Evolutionary conservation across 768 basidiomycete genomes (phyloP).

Genomic region (Mycena latifolia): DNA sequence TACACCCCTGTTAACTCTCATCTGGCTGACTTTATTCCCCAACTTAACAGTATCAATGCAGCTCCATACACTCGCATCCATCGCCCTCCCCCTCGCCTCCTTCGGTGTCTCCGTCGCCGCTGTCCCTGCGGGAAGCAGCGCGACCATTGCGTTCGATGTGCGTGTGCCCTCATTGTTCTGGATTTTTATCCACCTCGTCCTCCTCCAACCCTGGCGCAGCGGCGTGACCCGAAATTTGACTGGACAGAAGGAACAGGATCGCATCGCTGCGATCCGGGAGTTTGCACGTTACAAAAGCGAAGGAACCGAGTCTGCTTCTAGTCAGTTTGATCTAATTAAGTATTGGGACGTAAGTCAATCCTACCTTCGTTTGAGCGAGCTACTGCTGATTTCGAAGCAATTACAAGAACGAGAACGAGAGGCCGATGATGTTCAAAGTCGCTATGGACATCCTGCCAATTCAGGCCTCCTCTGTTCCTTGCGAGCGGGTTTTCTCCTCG

Average conservation of each 20-base stretch:
- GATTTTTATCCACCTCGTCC: too few species aligned
- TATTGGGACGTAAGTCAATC: slow-evolving; percentile 39
- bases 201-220: not conserved
- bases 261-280: slow-evolving; percentile 2
- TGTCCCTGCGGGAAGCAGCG: too few species aligned
- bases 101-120: too few species aligned
- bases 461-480: slow-evolving; percentile 46
- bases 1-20: too few species aligned
- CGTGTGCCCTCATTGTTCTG: too few species aligned
- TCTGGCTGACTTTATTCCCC: too few species aligned
- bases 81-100: too few species aligned
- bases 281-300: slow-evolving; percentile 21
- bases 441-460: slow-evolving; percentile 37
- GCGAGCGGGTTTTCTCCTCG: slow-evolving; percentile 45
- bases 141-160: too few species aligned
- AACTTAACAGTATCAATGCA: too few species aligned
- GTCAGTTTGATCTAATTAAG: slow-evolving; percentile 23
- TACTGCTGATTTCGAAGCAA: not conserved
- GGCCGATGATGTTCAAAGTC: slow-evolving; percentile 15
- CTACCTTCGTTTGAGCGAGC: not conserved
- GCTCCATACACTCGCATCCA: too few species aligned
- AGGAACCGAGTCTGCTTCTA: not conserved
- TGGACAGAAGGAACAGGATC: slow-evolving; percentile 17
- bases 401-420: slow-evolving; percentile 21
- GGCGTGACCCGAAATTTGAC: not conserved